Evolutionary conservation across 176 grass and related monocot species (phyloP), one percentile per base, ranked within the genome.

Genomic region (Eleusine indica): DNA sequence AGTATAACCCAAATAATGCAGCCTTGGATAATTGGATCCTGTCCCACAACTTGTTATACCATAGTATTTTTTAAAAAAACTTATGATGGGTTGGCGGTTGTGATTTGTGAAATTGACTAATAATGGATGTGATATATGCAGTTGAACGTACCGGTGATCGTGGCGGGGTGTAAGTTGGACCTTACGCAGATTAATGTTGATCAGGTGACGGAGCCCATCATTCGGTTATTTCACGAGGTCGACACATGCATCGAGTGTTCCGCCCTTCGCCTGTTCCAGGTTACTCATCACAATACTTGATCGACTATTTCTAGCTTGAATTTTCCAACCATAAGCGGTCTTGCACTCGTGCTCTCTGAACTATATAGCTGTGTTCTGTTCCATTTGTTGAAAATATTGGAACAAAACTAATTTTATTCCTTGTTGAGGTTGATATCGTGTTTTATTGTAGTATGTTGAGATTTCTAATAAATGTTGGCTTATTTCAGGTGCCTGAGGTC

Each of bases 221-320:
- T 96, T 91, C 96, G 94, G 80, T 85, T 79, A 22, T 99, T 94
- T 72, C 83, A 87, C 2, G 93, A 99, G 84, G 96, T 99, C 12
- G 93, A 99, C 83, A 94, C 96, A 43, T 99, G 96, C 90, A 99
- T 99, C 13, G 96, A 99, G 69, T 99, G 96, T 62, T 99, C 91
- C 2, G 93, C 91, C 18, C 93, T 99, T 65, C 86, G 96, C 66
- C 93, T 94, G 90, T 94, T 99, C 84, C 96, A 99, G 93, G 96
- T n/a, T 40, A 41, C 68, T 10, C 83, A 37, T 70, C 1, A 48
- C 46, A 73, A 6, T 70, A 8, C 58, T 3, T 37, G 11, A 16
- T 40, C 21, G 2, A 16, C 19, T 41, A 4, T 52, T 61, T 82
- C 3, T 37, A 57, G 51, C 42, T 12, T 1, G 6, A 48, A 70